Evolutionary conservation across 208 protist species (phyloP).

Genomic region (Crithidia bombi): DNA sequence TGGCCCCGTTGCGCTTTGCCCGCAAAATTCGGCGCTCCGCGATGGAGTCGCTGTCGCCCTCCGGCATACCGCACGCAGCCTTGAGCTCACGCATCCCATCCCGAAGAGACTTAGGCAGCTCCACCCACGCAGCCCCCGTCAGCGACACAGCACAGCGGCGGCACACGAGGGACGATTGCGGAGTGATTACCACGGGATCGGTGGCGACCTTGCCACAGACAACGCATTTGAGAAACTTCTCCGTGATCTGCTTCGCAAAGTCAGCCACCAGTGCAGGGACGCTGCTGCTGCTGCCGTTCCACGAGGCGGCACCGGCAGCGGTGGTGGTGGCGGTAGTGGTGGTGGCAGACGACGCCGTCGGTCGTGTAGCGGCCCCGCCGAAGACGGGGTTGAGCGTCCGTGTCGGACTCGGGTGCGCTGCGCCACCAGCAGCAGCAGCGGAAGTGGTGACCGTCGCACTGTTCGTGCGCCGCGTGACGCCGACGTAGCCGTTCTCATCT

Average conservation of each 20-base stretch:
- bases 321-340: background rate
- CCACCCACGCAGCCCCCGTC: slow-evolving; percentile 22
- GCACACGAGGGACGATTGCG: slow-evolving; percentile 50
- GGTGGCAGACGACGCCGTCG: background rate
- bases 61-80: slow-evolving; percentile 18
- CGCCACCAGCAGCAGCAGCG: background rate
- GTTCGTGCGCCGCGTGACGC: slow-evolving; percentile 9
- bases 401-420: slow-evolving; percentile 13
- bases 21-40: slow-evolving; percentile 26
- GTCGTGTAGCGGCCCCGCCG: background rate
- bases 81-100: slow-evolving; percentile 24
- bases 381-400: slow-evolving; percentile 1
- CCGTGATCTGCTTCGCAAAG: slow-evolving; percentile 42
- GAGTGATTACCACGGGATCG: slow-evolving; percentile 61
- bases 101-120: slow-evolving; percentile 46
- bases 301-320: background rate
- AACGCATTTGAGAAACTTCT: slow-evolving; percentile 52
- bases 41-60: slow-evolving; percentile 7
- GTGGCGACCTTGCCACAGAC: slow-evolving; percentile 49
- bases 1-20: slow-evolving; percentile 12
- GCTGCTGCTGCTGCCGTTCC: slow-evolving; percentile 4
- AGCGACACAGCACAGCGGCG: slow-evolving; percentile 42
- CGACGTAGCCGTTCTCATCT: slow-evolving; percentile 30
- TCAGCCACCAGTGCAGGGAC: slow-evolving; percentile 8
- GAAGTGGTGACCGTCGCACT: background rate